These are phyloP conservation scores for Alternaria atra DNA, from an alignment of 2,329 filamentous ascomycete species.

Conservation along the genomic window DNA sequence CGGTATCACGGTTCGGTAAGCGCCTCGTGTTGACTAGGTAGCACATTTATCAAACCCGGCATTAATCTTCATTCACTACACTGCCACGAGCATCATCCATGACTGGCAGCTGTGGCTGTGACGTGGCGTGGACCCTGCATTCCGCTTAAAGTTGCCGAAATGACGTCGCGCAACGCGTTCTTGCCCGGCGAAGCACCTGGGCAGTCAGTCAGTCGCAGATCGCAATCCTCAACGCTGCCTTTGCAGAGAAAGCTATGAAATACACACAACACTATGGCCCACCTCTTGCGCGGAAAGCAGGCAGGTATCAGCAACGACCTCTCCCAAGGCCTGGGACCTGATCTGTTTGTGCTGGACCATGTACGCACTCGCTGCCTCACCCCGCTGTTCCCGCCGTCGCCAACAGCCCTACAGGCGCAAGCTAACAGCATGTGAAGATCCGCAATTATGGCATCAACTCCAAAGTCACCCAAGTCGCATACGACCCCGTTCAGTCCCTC, in stretches of 20 bases:
- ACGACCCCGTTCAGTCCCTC: slow-evolving; percentile 92
- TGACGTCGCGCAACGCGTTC: slow-evolving; percentile 29
- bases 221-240: slow-evolving; percentile 10
- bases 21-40: not conserved
- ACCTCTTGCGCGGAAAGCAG: slow-evolving; percentile 91
- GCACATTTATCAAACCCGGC: not conserved
- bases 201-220: slow-evolving; percentile 22
- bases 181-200: slow-evolving; percentile 19
- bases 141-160: slow-evolving; percentile 22
- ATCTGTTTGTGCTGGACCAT: slow-evolving; percentile 84
- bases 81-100: not conserved
- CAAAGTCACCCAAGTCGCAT: slow-evolving; percentile 79
- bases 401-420: slow-evolving; percentile 10
- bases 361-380: slow-evolving; percentile 55
- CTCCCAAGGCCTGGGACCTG: slow-evolving; percentile 79
- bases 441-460: slow-evolving; percentile 65
- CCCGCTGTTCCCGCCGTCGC: slow-evolving; percentile 15
- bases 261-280: slow-evolving; percentile 69
- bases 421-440: slow-evolving; percentile 39
- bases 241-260: slow-evolving; percentile 39
- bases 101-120: slow-evolving; percentile 12
- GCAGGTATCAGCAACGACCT: slow-evolving; percentile 91
- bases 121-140: slow-evolving; percentile 29
- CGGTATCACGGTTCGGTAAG: not conserved
- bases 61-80: not conserved